Base-by-base conservation (phyloP, 352 stramenopile genomes). In the Ophiocytium majus region DNA sequence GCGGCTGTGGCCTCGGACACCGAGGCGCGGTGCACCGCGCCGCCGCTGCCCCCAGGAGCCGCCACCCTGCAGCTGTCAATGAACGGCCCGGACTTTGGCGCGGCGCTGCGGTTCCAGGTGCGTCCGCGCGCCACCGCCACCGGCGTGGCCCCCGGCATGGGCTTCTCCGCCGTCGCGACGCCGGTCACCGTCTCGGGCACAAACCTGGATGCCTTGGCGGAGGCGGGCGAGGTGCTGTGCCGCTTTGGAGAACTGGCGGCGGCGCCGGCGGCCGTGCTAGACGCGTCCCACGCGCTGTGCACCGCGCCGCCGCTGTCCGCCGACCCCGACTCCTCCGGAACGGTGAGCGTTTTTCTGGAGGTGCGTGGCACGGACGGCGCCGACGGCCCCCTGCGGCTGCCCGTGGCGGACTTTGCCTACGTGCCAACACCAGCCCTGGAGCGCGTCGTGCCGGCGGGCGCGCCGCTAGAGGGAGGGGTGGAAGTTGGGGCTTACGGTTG, bases 51-150 rank as follows among this genome's bases (percentile, higher is more conserved):
- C 5, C 64, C 64, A 17, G 66, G 66, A 17, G 66, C 14, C 5
- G 14, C 14, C 5, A 43, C 35, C 14, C 5, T 78, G 32, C 32
- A 78, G 14, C 14, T 78, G 5, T 78, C 66, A 17, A 5, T 78
- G 32, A 78, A 78, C 66, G 66, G 66, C 35, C 5, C 14, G 35
- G 66, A 78, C 14, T 78, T 78, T 14, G 66, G 66, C 32, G 14
- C 5, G 5, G 66, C 66, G 5, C 32, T 5, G 17, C 5, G 14
- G 32, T 14, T 78, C 5, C 32, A 35, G 14, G 66, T 78, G 5
- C 32, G 5, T 5, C 35, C 17, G 66, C 66, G 35, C 5, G 66
- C 35, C 32, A 43, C 35, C 32, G 35, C 35, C 5, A 5, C 5
- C 35, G 66, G 14, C 35, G 66, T 78, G 32, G 14, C 32, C 5